These are phyloP conservation scores for Capsicum rhomboideum DNA, from an alignment of 257 asterid species.

Conservation along the genomic window DNA sequence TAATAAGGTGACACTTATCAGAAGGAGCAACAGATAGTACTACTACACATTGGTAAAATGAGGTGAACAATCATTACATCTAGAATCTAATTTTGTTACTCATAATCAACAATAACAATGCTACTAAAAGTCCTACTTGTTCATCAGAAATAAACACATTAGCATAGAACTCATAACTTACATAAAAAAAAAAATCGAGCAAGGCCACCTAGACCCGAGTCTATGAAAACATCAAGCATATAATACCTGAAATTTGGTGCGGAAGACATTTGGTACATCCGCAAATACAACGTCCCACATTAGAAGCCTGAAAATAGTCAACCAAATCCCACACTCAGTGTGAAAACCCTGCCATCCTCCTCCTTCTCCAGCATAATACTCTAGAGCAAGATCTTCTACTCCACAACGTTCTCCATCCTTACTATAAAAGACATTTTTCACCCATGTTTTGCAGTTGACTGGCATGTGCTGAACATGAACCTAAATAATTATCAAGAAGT, in stretches of 20 bases:
- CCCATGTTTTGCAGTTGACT: conserved; percentile 58
- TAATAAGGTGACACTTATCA: too few species aligned
- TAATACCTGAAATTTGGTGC: conserved; percentile 76
- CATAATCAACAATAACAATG: not conserved
- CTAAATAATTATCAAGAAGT: conserved; percentile 22
- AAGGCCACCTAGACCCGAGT: not conserved
- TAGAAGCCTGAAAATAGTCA: conserved; percentile 77
- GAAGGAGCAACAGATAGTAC: too few species aligned
- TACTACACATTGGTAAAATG: too few species aligned
- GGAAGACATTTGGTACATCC: conserved; percentile 81
- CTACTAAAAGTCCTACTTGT: not conserved
- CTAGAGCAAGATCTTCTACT: conserved; percentile 86
- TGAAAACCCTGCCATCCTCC: conserved; percentile 92
- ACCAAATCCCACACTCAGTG: conserved; percentile 94
- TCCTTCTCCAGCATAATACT: conserved; percentile 89
- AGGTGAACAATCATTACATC: too few species aligned
- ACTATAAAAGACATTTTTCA: conserved; percentile 69
- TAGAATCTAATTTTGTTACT: not conserved
- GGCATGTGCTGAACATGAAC: conserved; percentile 83
- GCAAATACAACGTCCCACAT: conserved; percentile 87
- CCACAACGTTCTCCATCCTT: conserved; percentile 84
- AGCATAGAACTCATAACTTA: not conserved
- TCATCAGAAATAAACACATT: too few species aligned
- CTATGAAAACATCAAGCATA: not conserved
- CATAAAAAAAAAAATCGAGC: not conserved